Base-by-base conservation (phyloP, 1,284 basidiomycete species). In the Sporisorium scitamineum region DNA sequence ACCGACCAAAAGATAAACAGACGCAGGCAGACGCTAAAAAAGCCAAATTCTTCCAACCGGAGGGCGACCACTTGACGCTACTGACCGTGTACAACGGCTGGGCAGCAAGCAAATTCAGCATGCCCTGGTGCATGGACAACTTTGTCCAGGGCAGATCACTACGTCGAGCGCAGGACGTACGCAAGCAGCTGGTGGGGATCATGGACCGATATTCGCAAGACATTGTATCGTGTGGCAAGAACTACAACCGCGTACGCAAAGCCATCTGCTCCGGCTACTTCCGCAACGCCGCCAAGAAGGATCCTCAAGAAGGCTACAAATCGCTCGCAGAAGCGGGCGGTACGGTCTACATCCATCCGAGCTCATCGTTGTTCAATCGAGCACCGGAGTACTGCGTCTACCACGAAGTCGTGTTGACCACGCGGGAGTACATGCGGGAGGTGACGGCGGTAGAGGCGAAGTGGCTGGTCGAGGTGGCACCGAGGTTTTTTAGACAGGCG, bases 131-230 rank as follows among this genome's bases (percentile, higher is more conserved):
- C 54, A 80, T 81, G 32, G 84, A 88, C 86, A 99, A 99, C 86
- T 99, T 95, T 84, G 95, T 99, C 53, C 97, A 99, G 86, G 95
- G 94, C 11, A 90, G 97, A 84, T 95, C 94, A 77, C 94, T 99
- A 93, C 90, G 94, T 67, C 90, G 95, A n/a, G 97, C 95, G 5
- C 95, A 97, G 86, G 96, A 99, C 88, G 94, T 99, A 11, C 89
- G 96, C 61, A 99, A 98, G 85, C 96, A 99, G 87, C 87, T 99
- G 62, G 88, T 98, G 50, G 96, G 96, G 68, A 99, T 99, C 86
- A 99, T 99, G 96, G 96, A 99, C 85, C 89, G 97, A 90, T 97
- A 98, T 86, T 97, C 96, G 84, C 95, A 98, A 85, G 95, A 98
- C 80, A 93, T 99, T 70, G 85, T 95, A 26, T 94, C 93, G 9